A percentile compares a stretch with the other conserved stretches of the same genome.
phyloP scores from a whole-genome alignment of 148 eudicot species.

The Heliosperma pusillum region DNA sequence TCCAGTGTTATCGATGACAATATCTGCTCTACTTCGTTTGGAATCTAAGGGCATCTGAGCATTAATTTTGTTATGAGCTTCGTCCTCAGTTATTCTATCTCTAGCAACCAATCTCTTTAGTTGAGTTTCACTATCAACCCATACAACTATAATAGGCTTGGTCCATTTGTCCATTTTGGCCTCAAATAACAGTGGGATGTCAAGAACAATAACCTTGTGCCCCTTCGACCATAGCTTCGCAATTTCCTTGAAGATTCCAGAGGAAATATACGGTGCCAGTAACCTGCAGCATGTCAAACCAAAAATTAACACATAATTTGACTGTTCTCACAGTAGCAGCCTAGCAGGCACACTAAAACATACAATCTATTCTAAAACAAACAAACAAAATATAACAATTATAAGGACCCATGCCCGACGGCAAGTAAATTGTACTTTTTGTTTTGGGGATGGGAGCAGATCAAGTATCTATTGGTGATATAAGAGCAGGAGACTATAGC shows the following conservation, averaged over 20 bases:
- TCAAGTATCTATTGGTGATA: background rate
- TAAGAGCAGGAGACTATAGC: no score
- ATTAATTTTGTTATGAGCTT: slow-evolving; percentile 70
- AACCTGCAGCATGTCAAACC: slow-evolving; percentile 43
- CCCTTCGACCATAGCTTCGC: slow-evolving; percentile 88
- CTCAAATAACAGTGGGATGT: slow-evolving; percentile 85
- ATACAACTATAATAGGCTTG: slow-evolving; percentile 70
- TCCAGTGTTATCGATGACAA: slow-evolving; percentile 80
- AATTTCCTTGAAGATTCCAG: slow-evolving; percentile 65
- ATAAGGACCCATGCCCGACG: background rate
- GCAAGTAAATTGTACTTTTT: background rate
- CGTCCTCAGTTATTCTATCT: slow-evolving; percentile 65
- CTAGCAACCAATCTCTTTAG: slow-evolving; percentile 73
- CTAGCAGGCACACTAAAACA: background rate
- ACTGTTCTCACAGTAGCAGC: background rate
- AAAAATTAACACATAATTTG: slow-evolving; percentile 7
- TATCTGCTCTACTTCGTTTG: slow-evolving; percentile 69
- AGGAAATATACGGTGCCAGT: slow-evolving; percentile 75
- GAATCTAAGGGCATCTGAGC: slow-evolving; percentile 86
- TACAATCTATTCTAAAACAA: background rate
- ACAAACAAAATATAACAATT: background rate
- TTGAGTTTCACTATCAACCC: slow-evolving; percentile 86
- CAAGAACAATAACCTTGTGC: slow-evolving; percentile 63
- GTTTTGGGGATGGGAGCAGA: background rate
- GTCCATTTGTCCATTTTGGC: slow-evolving; percentile 94